phyloP scores from a whole-genome alignment of 306 rosid genomes.

The Coriaria nepalensis region DNA sequence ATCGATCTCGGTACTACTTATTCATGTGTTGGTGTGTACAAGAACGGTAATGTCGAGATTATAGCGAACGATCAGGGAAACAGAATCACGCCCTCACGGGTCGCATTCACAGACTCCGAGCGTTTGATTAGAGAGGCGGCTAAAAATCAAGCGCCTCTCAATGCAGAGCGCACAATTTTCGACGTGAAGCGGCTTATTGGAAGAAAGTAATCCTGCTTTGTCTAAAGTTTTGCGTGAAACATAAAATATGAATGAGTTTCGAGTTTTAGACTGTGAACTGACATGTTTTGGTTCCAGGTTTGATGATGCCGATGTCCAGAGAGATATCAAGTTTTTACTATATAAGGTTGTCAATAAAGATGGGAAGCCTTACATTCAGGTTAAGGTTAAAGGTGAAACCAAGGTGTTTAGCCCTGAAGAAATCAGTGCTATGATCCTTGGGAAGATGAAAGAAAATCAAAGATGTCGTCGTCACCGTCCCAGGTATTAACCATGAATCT shows the following conservation, averaged over 20 bases:
- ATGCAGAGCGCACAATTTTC: constrained; percentile 34
- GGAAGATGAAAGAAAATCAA: constrained; percentile 43
- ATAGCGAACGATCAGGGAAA: constrained; percentile 55
- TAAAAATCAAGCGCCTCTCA: constrained; percentile 43
- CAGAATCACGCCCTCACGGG: constrained; percentile 48
- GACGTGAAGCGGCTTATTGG: constrained; percentile 49
- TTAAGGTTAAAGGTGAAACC: constrained; percentile 38
- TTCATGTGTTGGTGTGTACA: constrained; percentile 42
- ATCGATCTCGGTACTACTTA: constrained; percentile 49
- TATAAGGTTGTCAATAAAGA: constrained; percentile 38
- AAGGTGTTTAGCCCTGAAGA: constrained; percentile 51
- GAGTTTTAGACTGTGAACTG: neutral
- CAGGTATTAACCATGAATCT: constrained; percentile 15
- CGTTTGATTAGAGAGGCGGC: constrained; percentile 53
- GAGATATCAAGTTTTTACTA: constrained; percentile 35
- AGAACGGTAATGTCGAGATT: constrained; percentile 35
- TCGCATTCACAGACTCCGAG: constrained; percentile 37
- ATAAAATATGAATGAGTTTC: neutral
- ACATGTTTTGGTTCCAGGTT: constrained; percentile 19
- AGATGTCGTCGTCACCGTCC: constrained; percentile 40
- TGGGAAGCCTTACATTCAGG: constrained; percentile 43
- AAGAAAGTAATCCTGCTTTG: constrained; percentile 20
- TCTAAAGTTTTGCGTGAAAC: neutral
- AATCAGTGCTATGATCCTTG: constrained; percentile 39
- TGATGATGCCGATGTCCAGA: constrained; percentile 42